phyloP scores from a whole-genome alignment of 805 yeast genomes.

The Wickerhamiella alocasiicola region DNA sequence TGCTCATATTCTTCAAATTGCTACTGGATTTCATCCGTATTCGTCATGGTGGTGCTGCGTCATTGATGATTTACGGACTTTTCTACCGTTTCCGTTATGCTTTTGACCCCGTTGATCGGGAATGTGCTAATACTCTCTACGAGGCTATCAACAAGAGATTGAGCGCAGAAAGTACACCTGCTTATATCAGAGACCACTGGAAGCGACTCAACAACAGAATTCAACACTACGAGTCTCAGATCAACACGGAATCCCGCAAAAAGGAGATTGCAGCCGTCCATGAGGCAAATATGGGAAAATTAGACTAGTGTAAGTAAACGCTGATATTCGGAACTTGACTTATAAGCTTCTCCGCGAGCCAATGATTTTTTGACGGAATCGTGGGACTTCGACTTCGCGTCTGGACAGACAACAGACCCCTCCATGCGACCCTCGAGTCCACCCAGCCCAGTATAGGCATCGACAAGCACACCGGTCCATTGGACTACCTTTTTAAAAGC shows the following conservation, averaged over 20 bases:
- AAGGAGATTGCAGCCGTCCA: conserved; percentile 16
- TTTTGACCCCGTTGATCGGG: conserved; percentile 53
- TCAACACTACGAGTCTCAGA: conserved; percentile 15
- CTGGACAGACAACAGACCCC: conserved; percentile 69
- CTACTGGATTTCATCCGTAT: conserved; percentile 40
- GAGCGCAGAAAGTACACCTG: conserved; percentile 39
- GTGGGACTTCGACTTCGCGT: conserved; percentile 80
- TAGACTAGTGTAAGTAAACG: background rate
- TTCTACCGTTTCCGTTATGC: conserved; percentile 67
- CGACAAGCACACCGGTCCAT: conserved; percentile 61
- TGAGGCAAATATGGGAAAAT: conserved; percentile 13
- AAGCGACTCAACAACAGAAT: conserved; percentile 29
- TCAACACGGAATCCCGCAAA: background rate
- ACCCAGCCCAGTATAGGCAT: conserved; percentile 83
- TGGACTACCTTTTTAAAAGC: conserved; percentile 73
- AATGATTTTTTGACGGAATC: conserved; percentile 58
- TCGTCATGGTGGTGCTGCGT: conserved; percentile 50
- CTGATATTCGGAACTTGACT: conserved; percentile 10
- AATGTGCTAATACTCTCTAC: conserved; percentile 50
- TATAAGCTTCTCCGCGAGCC: conserved; percentile 51
- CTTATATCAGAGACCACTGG: conserved; percentile 38
- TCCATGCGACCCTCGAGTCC: conserved; percentile 47
- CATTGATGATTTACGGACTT: conserved; percentile 34
- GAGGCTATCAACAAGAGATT: conserved; percentile 43
- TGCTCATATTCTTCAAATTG: conserved; percentile 33